Conservation (phyloP, 805 yeast species). For the Komagataella mondaviorum region DNA sequence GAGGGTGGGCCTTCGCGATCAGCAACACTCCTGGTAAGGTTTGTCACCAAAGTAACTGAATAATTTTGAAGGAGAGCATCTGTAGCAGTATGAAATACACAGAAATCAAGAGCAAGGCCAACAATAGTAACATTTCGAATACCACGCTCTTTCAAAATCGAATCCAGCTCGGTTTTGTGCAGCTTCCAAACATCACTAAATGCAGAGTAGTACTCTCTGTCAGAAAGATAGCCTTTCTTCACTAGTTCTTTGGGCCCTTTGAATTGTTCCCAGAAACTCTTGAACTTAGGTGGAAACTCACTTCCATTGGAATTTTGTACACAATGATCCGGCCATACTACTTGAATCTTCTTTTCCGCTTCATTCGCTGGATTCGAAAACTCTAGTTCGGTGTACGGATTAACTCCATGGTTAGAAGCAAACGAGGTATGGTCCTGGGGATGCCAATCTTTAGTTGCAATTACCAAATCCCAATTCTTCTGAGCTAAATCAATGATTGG, state of each 20-base stretch:
- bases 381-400: conserved; percentile 35
- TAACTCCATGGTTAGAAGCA: conserved; percentile 47
- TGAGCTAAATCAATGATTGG: conserved; percentile 32
- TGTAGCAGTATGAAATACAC: conserved; percentile 67
- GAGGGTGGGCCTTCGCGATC: not conserved
- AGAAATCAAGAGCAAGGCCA: conserved; percentile 80
- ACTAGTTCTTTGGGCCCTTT: conserved; percentile 28
- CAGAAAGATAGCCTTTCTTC: conserved; percentile 56
- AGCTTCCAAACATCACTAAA: conserved; percentile 69
- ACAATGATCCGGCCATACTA: conserved; percentile 90
- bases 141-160: conserved; percentile 25
- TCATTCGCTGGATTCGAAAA: conserved; percentile 36
- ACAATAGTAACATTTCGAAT: conserved; percentile 57
- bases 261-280: conserved; percentile 17
- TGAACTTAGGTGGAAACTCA: conserved; percentile 38
- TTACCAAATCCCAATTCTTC: conserved; percentile 45
- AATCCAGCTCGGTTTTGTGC: conserved; percentile 53
- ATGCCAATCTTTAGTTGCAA: conserved; percentile 85
- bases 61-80: conserved; percentile 20
- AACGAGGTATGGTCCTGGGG: conserved; percentile 70
- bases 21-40: not conserved
- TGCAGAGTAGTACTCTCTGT: conserved; percentile 81
- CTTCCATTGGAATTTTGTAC: conserved; percentile 62
- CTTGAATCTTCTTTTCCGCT: conserved; percentile 18
- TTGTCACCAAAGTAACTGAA: not conserved